Percentiles rank a stretch among this genome's conserved stretches.
Evolutionary conservation across 2,329 filamentous ascomycete species (phyloP).

Genomic region (Fusarium chaquense): DNA sequence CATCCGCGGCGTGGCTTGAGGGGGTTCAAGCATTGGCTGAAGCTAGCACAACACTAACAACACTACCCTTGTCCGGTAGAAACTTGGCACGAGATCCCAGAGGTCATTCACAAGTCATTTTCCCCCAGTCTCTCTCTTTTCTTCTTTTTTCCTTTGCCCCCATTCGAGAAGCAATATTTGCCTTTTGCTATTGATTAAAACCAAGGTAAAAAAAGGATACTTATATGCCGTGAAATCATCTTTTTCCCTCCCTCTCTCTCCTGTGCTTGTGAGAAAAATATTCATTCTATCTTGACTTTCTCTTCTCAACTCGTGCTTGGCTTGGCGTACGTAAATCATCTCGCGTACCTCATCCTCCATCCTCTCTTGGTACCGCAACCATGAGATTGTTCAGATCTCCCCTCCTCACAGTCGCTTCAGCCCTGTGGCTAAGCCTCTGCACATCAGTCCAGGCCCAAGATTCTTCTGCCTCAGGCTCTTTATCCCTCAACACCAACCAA

Average conservation of each 20-base stretch:
- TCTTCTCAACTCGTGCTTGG: conserved; percentile 6
- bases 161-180: conserved; percentile 8
- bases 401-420: conserved; percentile 21
- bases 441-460: conserved; percentile 23
- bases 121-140: not conserved
- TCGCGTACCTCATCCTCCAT: not conserved
- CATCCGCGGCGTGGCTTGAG: conserved; percentile 37
- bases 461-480: conserved; percentile 25
- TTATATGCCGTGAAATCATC: conserved; percentile 14
- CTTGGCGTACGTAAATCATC: conserved; percentile 12
- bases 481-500: conserved; percentile 32
- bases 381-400: conserved; percentile 34
- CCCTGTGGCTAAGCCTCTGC: conserved; percentile 31
- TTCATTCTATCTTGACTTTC: not conserved
- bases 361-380: conserved; percentile 7
- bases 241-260: not conserved
- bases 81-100: conserved; percentile 18
- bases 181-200: conserved; percentile 1
- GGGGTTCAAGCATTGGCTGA: conserved; percentile 29
- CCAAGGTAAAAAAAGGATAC: not conserved
- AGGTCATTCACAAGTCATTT: conserved; percentile 11
- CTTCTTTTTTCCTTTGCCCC: not conserved
- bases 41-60: not conserved
- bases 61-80: conserved; percentile 3
- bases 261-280: not conserved